These are phyloP conservation scores for Bruguiera sexangula DNA, from an alignment of 345 rosid species.

Conservation along the genomic window DNA sequence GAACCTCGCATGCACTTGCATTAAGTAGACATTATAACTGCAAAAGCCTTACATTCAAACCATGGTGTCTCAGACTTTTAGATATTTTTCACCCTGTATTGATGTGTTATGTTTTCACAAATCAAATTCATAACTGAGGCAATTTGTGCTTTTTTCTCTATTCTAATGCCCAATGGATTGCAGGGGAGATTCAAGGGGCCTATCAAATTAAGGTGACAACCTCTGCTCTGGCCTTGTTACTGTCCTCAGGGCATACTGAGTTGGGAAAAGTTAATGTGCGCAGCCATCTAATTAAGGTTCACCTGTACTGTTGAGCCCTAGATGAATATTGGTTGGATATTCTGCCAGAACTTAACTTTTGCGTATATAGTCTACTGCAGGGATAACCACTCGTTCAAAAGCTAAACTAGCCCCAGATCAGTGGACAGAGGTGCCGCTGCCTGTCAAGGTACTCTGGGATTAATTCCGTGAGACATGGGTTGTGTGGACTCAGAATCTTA, in stretches of 20 bases:
- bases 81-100: too few species aligned
- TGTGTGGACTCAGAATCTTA: background rate
- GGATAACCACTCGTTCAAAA: conserved; percentile 89
- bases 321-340: conserved; percentile 1
- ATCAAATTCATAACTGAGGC: too few species aligned
- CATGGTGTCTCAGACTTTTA: too few species aligned
- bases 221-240: conserved; percentile 71
- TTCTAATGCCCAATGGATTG: conserved; percentile 9
- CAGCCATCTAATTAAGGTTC: conserved; percentile 69
- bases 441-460: conserved; percentile 58
- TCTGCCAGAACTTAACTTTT: conserved; percentile 15
- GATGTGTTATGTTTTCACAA: background rate
- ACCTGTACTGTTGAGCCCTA: conserved; percentile 4
- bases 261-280: conserved; percentile 69
- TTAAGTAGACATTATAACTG: too few species aligned
- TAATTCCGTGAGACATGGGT: background rate
- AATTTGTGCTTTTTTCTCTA: background rate
- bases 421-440: conserved; percentile 74
- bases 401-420: conserved; percentile 80
- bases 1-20: too few species aligned
- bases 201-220: conserved; percentile 87
- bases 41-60: too few species aligned
- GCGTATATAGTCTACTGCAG: conserved; percentile 49
- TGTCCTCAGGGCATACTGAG: conserved; percentile 72
- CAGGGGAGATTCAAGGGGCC: conserved; percentile 86